phyloP scores from a whole-genome alignment of 2,329 filamentous ascomycete species.

The Calonectria pseudoturangicola region DNA sequence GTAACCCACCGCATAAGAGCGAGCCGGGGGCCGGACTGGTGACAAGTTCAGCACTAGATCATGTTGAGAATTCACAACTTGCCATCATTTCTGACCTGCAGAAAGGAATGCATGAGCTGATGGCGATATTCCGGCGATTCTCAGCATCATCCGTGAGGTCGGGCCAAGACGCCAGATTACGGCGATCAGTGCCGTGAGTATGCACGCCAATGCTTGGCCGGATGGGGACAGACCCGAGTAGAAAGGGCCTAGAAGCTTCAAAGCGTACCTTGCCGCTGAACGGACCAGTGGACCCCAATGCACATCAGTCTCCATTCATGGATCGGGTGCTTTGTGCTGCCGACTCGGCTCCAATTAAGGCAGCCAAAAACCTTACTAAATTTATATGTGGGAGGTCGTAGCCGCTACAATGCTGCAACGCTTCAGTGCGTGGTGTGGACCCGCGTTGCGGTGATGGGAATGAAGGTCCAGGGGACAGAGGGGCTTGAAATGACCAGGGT shows the following conservation, averaged over 20 bases:
- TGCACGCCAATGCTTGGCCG: slow-evolving; percentile 26
- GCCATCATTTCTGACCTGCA: slow-evolving; percentile 22
- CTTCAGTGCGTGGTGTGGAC: slow-evolving; percentile 11
- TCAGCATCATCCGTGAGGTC: not conserved
- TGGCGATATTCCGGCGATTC: slow-evolving; percentile 23
- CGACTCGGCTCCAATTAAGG: slow-evolving; percentile 14
- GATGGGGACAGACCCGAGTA: slow-evolving; percentile 16
- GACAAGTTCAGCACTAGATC: not conserved
- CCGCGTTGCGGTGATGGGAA: slow-evolving; percentile 5
- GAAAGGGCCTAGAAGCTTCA: slow-evolving; percentile 37
- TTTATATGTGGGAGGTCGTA: slow-evolving; percentile 6
- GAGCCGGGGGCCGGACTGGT: slow-evolving; percentile 2
- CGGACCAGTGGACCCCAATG: slow-evolving; percentile 21
- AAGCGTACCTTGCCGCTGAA: slow-evolving; percentile 17
- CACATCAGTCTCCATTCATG: slow-evolving; percentile 23
- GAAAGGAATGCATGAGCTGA: slow-evolving; percentile 19
- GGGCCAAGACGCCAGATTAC: slow-evolving; percentile 8
- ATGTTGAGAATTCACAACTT: not conserved
- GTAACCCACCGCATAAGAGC: slow-evolving; percentile 22
- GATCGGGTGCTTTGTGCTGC: slow-evolving; percentile 19
- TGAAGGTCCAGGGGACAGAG: not conserved
- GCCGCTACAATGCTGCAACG: slow-evolving; percentile 1
- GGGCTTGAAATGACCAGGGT: not conserved
- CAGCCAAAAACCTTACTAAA: slow-evolving; percentile 26
- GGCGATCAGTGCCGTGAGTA: slow-evolving; percentile 6